Evolutionary conservation across 2,329 filamentous ascomycete species (phyloP).

Genomic region (Colletotrichum sublineola): DNA sequence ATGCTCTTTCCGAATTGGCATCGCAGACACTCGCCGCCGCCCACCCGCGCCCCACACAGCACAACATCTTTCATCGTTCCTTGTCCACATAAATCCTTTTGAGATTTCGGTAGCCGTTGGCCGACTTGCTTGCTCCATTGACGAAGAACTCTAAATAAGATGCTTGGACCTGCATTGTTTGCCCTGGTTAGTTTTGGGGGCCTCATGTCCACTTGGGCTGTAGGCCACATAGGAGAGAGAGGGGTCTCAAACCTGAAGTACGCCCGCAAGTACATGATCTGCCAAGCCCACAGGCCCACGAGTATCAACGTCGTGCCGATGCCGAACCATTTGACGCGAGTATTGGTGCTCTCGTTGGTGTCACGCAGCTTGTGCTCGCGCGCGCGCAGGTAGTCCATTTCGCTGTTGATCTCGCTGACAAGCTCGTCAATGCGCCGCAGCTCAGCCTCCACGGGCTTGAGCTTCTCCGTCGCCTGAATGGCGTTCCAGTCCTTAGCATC

Average conservation of each 20-base stretch:
- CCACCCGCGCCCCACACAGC: conserved; percentile 7
- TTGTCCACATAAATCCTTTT: conserved; percentile 27
- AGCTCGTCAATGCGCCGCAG: conserved; percentile 93
- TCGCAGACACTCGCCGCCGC: conserved; percentile 31
- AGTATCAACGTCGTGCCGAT: conserved; percentile 93
- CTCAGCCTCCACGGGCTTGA: conserved; percentile 96
- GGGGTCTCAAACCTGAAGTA: conserved; percentile 81
- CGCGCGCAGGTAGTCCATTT: conserved; percentile 94
- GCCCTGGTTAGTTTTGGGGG: conserved; percentile 32
- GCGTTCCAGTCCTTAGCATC: conserved; percentile 98
- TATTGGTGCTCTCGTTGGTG: conserved; percentile 99
- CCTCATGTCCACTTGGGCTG: not conserved
- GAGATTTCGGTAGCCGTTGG: conserved; percentile 1
- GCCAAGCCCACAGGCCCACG: conserved; percentile 91
- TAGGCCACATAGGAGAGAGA: not conserved
- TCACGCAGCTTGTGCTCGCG: conserved; percentile 97
- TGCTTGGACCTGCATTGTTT: conserved; percentile 70
- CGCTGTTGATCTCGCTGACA: conserved; percentile 86
- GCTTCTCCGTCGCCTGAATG: conserved; percentile 95
- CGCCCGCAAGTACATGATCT: conserved; percentile 96
- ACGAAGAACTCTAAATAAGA: conserved; percentile 66
- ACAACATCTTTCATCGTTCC: conserved; percentile 15
- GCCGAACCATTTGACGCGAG: conserved; percentile 98
- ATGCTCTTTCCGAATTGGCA: conserved; percentile 31
- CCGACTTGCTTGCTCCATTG: not conserved